phyloP scores from a whole-genome alignment of 2,329 filamentous ascomycete genomes.

The Rosellinia necatrix region DNA sequence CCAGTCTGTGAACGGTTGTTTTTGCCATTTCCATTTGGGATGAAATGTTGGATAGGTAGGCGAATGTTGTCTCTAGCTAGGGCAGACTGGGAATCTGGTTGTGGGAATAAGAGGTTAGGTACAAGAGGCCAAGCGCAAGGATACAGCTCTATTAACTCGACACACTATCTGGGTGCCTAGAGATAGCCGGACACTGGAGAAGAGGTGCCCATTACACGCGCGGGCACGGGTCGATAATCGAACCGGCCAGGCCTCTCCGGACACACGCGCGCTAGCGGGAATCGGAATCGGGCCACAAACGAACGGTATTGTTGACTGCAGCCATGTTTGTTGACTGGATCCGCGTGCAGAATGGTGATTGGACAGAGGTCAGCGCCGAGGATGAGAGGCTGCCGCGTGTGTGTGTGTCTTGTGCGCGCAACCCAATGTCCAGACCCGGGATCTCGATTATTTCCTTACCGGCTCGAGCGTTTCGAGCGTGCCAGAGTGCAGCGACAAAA shows the following conservation, averaged over 20 bases:
- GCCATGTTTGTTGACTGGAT: conserved; percentile 24
- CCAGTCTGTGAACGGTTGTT: neutral
- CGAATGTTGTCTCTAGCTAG: too few relatives aligned
- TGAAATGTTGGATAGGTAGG: too few relatives aligned
- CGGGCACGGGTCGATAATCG: neutral
- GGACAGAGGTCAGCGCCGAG: conserved; percentile 7
- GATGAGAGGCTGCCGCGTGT: conserved; percentile 19
- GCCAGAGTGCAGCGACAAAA: neutral
- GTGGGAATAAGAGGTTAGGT: too few relatives aligned
- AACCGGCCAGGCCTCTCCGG: neutral
- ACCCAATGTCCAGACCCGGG: conserved; percentile 8
- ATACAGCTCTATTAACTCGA: too few relatives aligned
- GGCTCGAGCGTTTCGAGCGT: conserved; percentile 22
- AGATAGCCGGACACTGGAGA: neutral
- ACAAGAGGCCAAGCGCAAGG: too few relatives aligned
- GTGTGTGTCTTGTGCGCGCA: conserved; percentile 11
- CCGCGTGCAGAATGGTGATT: conserved; percentile 25
- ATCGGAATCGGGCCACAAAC: conserved; percentile 10
- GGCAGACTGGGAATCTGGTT: too few relatives aligned
- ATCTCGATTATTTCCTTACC: conserved; percentile 15
- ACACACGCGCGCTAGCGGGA: neutral
- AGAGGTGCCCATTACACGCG: neutral
- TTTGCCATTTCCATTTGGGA: too few relatives aligned
- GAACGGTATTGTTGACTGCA: neutral
- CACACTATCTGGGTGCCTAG: neutral